phyloP scores from a whole-genome alignment of 2,329 filamentous ascomycete genomes.

The Leptodontidium sp. region DNA sequence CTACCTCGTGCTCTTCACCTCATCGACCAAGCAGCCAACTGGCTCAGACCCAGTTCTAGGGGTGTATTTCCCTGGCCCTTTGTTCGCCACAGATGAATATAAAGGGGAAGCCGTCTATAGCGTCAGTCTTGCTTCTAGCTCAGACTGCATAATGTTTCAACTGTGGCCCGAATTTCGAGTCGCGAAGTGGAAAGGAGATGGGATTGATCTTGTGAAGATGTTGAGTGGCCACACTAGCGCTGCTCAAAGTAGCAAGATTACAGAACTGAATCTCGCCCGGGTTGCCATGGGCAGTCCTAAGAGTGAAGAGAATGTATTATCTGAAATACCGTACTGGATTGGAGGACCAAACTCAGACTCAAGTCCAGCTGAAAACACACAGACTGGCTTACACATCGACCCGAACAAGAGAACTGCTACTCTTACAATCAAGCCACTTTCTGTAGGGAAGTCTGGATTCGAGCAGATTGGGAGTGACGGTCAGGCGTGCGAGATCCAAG shows the following conservation, averaged over 20 bases:
- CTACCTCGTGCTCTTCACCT: neutral
- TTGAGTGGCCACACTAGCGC: neutral
- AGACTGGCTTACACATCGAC: neutral
- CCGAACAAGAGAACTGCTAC: neutral
- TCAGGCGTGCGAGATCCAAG: neutral
- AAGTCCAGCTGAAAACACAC: neutral
- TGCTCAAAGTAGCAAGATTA: neutral
- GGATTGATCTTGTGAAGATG: neutral
- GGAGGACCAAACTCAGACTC: neutral
- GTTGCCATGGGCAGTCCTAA: neutral
- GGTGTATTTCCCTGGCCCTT: neutral
- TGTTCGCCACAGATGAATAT: neutral
- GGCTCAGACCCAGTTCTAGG: neutral
- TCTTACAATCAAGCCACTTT: neutral
- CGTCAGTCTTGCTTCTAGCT: neutral
- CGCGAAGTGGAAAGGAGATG: neutral
- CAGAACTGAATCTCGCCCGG: neutral
- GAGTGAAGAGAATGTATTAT: neutral
- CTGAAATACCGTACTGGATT: neutral
- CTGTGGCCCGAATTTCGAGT: neutral
- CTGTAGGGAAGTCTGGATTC: neutral
- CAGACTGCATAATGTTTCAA: neutral
- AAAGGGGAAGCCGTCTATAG: neutral
- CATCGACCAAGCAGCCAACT: neutral
- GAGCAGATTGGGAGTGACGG: neutral